phyloP scores from a whole-genome alignment of 768 basidiomycete species.

The Austroboletus festivus region DNA sequence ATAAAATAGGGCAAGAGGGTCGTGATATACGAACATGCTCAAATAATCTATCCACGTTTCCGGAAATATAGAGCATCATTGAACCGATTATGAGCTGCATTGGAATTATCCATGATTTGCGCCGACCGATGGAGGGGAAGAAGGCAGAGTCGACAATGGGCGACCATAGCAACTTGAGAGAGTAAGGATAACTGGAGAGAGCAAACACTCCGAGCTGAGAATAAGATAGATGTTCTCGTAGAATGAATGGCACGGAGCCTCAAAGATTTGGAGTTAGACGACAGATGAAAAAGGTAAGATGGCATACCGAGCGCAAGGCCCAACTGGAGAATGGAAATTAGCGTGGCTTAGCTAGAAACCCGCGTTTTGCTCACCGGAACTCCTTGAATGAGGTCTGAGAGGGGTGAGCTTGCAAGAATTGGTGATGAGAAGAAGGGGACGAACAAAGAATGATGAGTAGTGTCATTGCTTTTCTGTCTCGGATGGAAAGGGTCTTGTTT shows the following conservation, averaged over 20 bases:
- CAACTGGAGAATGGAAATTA: constrained; percentile 41
- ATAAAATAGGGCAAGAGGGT: constrained; percentile 2
- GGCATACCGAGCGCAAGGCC: constrained; percentile 82
- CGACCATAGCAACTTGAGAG: constrained; percentile 95
- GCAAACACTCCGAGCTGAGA: constrained; percentile 95
- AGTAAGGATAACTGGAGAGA: constrained; percentile 91
- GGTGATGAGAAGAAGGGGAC: constrained; percentile 31
- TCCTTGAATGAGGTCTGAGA: constrained; percentile 75
- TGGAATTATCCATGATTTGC: constrained; percentile 99
- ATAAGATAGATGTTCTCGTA: constrained; percentile 93
- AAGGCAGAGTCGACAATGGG: constrained; percentile 95
- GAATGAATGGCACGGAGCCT: constrained; percentile 96
- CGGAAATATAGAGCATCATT: constrained; percentile 75
- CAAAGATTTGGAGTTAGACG: constrained; percentile 5
- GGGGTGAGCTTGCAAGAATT: constrained; percentile 15
- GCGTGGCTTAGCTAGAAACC: constrained; percentile 7
- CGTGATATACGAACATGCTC: constrained; percentile 54
- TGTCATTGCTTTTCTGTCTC: constrained; percentile 82
- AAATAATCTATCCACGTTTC: constrained; percentile 72
- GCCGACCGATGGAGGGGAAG: constrained; percentile 76
- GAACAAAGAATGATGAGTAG: constrained; percentile 84
- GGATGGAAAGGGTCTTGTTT: constrained; percentile 55
- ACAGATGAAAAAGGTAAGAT: neutral
- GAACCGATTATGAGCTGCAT: constrained; percentile 90
- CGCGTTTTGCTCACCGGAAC: constrained; percentile 65